Conservation (phyloP, 2,329 filamentous ascomycete species). For the Phaeosphaeriaceae sp. region DNA sequence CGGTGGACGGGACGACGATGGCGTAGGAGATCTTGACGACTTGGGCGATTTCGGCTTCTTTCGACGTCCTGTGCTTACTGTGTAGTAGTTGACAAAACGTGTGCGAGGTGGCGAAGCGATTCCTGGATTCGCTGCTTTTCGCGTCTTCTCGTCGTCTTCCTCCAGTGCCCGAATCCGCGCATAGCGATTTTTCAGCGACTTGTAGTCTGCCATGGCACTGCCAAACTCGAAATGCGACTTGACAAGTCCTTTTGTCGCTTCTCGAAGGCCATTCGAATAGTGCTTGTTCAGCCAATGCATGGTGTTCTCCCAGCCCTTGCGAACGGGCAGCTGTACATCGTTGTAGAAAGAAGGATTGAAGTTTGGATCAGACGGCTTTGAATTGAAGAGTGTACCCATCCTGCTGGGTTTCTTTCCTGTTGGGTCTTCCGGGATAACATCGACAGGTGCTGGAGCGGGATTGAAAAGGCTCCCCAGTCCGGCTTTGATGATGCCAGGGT, state of each 20-base stretch:
- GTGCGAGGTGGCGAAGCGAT: conserved; percentile 60
- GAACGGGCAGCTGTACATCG: conserved; percentile 73
- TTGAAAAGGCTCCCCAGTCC: conserved; percentile 81
- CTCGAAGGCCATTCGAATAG: conserved; percentile 70
- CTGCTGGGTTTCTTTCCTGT: conserved; percentile 34
- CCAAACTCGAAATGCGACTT: conserved; percentile 86
- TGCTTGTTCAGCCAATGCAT: conserved; percentile 86
- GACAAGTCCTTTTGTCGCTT: conserved; percentile 76
- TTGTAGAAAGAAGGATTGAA: conserved; percentile 81
- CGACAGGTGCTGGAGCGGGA: conserved; percentile 46
- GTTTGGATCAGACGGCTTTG: conserved; percentile 62
- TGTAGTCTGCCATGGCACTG: conserved; percentile 78
- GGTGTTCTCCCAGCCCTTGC: conserved; percentile 72
- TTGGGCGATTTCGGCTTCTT: conserved; percentile 60
- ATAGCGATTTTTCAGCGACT: conserved; percentile 74
- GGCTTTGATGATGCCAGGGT: conserved; percentile 85
- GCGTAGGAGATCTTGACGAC: conserved; percentile 47
- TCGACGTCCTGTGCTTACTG: conserved; percentile 77
- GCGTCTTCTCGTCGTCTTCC: conserved; percentile 65
- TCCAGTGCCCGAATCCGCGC: conserved; percentile 74
- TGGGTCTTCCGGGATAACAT: conserved; percentile 24
- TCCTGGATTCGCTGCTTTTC: conserved; percentile 38
- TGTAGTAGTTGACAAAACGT: conserved; percentile 90
- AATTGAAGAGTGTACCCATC: conserved; percentile 48
- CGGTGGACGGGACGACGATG: conserved; percentile 25